These are phyloP conservation scores for Pleodorina starrii DNA, from an alignment of 139 green algal genomes.

Conservation along the genomic window DNA sequence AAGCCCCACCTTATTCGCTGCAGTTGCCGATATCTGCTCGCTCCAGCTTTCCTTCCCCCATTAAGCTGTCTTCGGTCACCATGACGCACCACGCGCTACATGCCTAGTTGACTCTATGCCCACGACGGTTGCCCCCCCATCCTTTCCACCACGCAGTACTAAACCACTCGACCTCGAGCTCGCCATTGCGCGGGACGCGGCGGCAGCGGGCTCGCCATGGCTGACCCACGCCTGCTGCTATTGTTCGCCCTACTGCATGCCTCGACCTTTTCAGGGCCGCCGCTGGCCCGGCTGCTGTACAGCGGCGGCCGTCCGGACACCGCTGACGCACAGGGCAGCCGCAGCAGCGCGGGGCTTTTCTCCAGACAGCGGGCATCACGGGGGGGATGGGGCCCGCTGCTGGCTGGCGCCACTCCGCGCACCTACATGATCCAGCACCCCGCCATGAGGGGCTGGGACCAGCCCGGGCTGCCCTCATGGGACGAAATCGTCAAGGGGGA, in stretches of 20 bases:
- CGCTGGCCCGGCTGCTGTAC: background rate
- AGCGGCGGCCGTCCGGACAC: background rate
- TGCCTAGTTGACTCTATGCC: too few relatives aligned
- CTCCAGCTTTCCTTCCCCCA: too few relatives aligned
- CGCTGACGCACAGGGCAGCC: background rate
- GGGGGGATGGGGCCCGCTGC: background rate
- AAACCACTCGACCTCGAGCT: too few relatives aligned
- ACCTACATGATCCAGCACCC: constrained; percentile 17
- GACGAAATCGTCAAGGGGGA: constrained; percentile 21
- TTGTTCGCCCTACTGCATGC: background rate
- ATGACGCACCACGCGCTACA: too few relatives aligned
- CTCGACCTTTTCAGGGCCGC: background rate
- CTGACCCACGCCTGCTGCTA: background rate
- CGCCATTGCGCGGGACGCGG: too few relatives aligned
- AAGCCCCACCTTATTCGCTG: too few relatives aligned
- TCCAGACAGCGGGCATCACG: too few relatives aligned
- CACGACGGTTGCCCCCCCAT: too few relatives aligned
- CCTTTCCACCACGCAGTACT: too few relatives aligned
- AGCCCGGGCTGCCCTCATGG: background rate
- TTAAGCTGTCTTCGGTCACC: too few relatives aligned
- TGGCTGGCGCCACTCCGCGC: background rate
- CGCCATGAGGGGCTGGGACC: background rate
- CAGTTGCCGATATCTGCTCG: too few relatives aligned
- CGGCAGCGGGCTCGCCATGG: background rate
- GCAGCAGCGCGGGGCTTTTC: background rate